phyloP scores from a whole-genome alignment of 495 filamentous ascomycete species.

The Parathielavia appendiculata region DNA sequence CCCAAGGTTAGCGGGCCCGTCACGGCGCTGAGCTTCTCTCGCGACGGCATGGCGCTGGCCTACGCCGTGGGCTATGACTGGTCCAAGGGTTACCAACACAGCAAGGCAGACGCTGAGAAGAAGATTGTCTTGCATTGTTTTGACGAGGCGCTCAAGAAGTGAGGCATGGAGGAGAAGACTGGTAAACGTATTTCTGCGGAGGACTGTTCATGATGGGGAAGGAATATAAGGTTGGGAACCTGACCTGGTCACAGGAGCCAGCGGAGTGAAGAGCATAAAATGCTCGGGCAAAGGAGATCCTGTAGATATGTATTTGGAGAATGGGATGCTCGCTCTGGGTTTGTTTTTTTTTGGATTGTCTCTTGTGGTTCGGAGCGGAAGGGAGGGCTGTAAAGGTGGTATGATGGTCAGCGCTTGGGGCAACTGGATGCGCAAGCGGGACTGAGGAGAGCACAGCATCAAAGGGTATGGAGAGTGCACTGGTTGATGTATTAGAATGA shows the following conservation, averaged over 20 bases:
- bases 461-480: no score
- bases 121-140: conserved; percentile 87
- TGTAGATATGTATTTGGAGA: conserved; percentile 1
- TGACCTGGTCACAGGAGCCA: neutral
- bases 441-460: no score
- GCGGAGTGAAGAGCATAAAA: conserved; percentile 7
- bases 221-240: neutral
- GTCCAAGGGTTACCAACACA: conserved; percentile 78
- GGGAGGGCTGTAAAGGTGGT: neutral
- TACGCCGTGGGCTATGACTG: conserved; percentile 94
- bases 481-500: no score
- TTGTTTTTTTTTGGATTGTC: neutral
- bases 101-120: conserved; percentile 63
- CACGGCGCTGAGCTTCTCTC: conserved; percentile 70
- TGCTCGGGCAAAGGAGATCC: neutral
- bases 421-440: no score
- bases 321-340: neutral
- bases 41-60: conserved; percentile 73
- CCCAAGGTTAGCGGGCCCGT: conserved; percentile 76
- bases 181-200: conserved; percentile 9
- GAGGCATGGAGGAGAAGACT: neutral
- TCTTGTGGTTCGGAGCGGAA: neutral
- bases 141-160: conserved; percentile 62
- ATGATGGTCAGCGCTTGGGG: no score
- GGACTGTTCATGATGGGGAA: neutral